phyloP scores from a whole-genome alignment of 805 yeast genomes.

The Nadsonia fulvescens region DNA sequence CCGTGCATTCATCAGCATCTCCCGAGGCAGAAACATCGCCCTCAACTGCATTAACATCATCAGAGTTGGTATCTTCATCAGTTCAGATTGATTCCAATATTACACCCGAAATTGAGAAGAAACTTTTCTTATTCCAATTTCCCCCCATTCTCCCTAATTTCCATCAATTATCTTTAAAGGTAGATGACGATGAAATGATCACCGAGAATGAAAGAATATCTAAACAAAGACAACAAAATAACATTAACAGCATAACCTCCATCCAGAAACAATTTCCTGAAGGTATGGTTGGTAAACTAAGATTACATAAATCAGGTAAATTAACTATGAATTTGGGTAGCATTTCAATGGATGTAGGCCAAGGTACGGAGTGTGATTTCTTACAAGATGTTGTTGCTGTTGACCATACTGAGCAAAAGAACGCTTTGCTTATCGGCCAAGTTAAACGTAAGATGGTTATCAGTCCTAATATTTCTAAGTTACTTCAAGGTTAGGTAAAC shows the following conservation, averaged over 20 bases:
- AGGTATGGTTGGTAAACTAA: conserved; percentile 57
- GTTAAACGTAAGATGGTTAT: conserved; percentile 38
- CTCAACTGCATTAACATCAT: too few species aligned
- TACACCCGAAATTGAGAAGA: conserved; percentile 11
- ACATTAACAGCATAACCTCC: too few species aligned
- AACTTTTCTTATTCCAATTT: conserved; percentile 27
- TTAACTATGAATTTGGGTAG: conserved; percentile 59
- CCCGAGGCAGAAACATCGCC: too few species aligned
- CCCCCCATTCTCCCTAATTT: conserved; percentile 29
- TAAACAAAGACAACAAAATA: too few species aligned
- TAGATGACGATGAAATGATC: conserved; percentile 7
- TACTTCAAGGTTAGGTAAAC: conserved; percentile 4
- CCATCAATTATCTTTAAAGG: conserved; percentile 4
- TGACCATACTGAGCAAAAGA: conserved; percentile 25
- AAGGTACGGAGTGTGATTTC: conserved; percentile 52
- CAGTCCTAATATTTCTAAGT: conserved; percentile 27
- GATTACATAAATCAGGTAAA: conserved; percentile 73
- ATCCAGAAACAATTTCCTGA: conserved; percentile 10
- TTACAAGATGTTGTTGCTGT: conserved; percentile 54
- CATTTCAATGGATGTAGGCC: conserved; percentile 44
- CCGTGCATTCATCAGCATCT: too few species aligned
- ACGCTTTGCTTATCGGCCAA: conserved; percentile 36
- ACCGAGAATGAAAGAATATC: too few species aligned
- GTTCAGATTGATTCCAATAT: conserved; percentile 1
- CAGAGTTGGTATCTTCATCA: too few species aligned